These are phyloP conservation scores for Erigeron philadelphicus DNA, from an alignment of 140 eudicot species.

Conservation along the genomic window DNA sequence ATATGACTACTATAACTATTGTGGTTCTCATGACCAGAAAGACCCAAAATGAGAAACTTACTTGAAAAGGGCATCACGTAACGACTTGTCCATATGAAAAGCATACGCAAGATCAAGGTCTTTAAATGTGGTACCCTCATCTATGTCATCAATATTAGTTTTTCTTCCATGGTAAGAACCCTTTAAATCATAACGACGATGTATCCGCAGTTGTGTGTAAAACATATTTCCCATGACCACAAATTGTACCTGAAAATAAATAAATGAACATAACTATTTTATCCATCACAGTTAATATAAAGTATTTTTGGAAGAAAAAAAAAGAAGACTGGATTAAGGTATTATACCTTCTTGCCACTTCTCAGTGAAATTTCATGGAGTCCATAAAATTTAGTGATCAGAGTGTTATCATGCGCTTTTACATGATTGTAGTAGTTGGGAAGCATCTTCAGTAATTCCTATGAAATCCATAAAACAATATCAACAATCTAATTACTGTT, in stretches of 20 bases:
- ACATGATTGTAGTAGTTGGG: conserved; percentile 80
- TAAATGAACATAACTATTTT: not conserved
- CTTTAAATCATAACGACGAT: conserved; percentile 83
- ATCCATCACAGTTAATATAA: not conserved
- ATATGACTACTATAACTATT: too few species aligned
- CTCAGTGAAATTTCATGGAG: conserved; percentile 61
- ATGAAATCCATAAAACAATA: conserved; percentile 4
- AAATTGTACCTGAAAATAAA: conserved; percentile 57
- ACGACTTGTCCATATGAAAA: conserved; percentile 75
- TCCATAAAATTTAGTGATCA: conserved; percentile 86
- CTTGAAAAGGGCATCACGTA: conserved; percentile 79
- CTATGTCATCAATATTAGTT: conserved; percentile 54
- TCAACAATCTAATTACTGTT: not conserved
- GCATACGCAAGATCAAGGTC: conserved; percentile 78
- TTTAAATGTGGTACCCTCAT: conserved; percentile 64
- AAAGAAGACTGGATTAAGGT: not conserved
- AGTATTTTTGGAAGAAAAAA: not conserved
- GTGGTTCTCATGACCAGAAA: not conserved
- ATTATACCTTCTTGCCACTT: conserved; percentile 69
- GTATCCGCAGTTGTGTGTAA: conserved; percentile 76
- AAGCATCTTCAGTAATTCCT: conserved; percentile 83
- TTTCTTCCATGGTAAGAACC: conserved; percentile 74
- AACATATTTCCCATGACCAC: conserved; percentile 99
- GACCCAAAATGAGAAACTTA: conserved; percentile 27
- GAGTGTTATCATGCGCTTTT: conserved; percentile 63